Percentiles rank a stretch among this genome's conserved stretches.
Evolutionary conservation across 495 filamentous ascomycete species (phyloP).

Genomic region (Aspergillus sclerotiicarbonarius): DNA sequence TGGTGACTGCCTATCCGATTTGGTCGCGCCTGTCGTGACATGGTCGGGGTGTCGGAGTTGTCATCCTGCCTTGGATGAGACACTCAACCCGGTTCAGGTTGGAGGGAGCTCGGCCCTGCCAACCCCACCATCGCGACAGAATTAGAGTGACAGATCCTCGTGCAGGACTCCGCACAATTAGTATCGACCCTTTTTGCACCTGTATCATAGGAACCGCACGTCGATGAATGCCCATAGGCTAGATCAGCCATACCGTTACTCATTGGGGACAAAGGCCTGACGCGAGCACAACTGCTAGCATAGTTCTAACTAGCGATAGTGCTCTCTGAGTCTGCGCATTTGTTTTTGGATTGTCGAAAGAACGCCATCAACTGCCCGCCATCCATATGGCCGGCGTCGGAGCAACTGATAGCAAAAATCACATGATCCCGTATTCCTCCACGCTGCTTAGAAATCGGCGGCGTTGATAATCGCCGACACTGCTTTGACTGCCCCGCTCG

Average conservation of each 20-base stretch:
- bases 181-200: too few relatives aligned
- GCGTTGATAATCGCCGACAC: conserved; percentile 19
- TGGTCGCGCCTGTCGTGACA: background rate
- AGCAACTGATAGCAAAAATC: conserved; percentile 13
- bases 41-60: background rate
- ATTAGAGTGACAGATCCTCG: background rate
- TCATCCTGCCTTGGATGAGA: background rate
- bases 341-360: too few relatives aligned
- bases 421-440: conserved; percentile 20
- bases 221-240: too few relatives aligned
- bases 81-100: background rate
- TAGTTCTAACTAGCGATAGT: too few relatives aligned
- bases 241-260: too few relatives aligned
- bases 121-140: background rate
- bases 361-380: too few relatives aligned
- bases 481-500: conserved; percentile 30
- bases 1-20: background rate
- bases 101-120: background rate
- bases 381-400: too few relatives aligned
- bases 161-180: too few relatives aligned
- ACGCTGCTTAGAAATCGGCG: conserved; percentile 22
- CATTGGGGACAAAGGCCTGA: too few relatives aligned
- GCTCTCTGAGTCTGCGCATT: too few relatives aligned
- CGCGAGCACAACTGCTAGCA: too few relatives aligned
- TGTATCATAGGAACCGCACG: too few relatives aligned